Evolutionary conservation across 805 yeast species (phyloP).

Genomic region (Tanozyma kutaoensis): DNA sequence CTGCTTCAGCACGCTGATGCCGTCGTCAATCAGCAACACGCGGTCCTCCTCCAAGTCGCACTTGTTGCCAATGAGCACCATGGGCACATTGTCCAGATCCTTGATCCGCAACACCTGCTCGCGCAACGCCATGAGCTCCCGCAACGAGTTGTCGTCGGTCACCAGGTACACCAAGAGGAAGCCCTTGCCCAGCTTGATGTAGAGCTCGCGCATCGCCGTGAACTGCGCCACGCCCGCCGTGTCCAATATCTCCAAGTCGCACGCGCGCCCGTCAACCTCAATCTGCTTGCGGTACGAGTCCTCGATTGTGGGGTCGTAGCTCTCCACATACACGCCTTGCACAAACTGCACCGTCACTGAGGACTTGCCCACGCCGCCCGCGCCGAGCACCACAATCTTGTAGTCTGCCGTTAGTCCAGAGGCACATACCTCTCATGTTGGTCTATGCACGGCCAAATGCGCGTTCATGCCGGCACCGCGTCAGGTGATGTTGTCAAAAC

Average conservation of each 20-base stretch:
- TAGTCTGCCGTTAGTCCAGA: slow-evolving; percentile 51
- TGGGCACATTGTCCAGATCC: slow-evolving; percentile 65
- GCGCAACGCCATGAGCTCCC: slow-evolving; percentile 65
- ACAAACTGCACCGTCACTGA: slow-evolving; percentile 87
- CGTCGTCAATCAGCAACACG: slow-evolving; percentile 68
- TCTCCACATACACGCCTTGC: slow-evolving; percentile 78
- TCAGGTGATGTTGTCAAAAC: no score
- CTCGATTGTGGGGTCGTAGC: slow-evolving; percentile 95
- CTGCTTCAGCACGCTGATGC: slow-evolving; percentile 65
- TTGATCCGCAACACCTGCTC: slow-evolving; percentile 80
- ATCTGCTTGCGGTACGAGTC: slow-evolving; percentile 87
- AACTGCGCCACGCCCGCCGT: slow-evolving; percentile 73
- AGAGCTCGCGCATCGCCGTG: slow-evolving; percentile 87
- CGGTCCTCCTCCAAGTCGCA: slow-evolving; percentile 72
- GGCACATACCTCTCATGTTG: no score
- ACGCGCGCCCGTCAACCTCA: slow-evolving; percentile 77
- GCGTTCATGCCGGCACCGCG: no score
- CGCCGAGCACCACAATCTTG: slow-evolving; percentile 84
- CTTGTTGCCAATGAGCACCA: slow-evolving; percentile 86
- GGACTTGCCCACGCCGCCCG: slow-evolving; percentile 96
- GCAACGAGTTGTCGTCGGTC: slow-evolving; percentile 50
- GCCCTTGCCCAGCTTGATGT: slow-evolving; percentile 79
- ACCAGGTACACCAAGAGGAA: slow-evolving; percentile 46
- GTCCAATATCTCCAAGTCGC: slow-evolving; percentile 61
- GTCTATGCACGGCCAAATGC: no score